Percentiles rank a stretch among this genome's conserved stretches.
phyloP scores from a whole-genome alignment of 345 rosid species.

The Aquilaria yunnanensis region DNA sequence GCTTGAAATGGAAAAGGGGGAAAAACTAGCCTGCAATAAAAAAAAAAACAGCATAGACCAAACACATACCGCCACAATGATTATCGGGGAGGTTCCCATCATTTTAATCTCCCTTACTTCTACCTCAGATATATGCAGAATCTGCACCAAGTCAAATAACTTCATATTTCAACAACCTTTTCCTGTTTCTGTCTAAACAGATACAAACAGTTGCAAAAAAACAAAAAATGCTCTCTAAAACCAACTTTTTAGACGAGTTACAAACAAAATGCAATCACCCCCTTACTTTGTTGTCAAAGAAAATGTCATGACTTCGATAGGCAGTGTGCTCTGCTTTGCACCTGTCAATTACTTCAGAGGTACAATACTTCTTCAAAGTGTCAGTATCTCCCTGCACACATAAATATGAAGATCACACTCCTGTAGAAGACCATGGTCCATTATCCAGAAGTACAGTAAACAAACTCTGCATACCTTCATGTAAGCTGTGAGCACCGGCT shows the following conservation, averaged over 20 bases:
- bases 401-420: not conserved
- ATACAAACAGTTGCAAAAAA: too few relatives aligned
- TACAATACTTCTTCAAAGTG: conserved; percentile 74
- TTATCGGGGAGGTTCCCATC: conserved; percentile 84
- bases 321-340: conserved; percentile 75
- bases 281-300: conserved; percentile 80
- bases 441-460: not conserved
- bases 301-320: conserved; percentile 52
- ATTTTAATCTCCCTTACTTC: conserved; percentile 84
- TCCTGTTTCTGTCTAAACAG: too few relatives aligned
- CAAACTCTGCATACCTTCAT: conserved; percentile 39
- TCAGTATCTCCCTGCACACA: conserved; percentile 60
- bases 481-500: conserved; percentile 79
- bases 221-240: not conserved
- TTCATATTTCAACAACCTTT: not conserved
- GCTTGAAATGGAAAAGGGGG: not conserved
- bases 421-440: not conserved
- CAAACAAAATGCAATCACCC: not conserved
- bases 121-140: conserved; percentile 84
- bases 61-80: conserved; percentile 58
- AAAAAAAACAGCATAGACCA: not conserved
- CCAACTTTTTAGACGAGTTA: not conserved
- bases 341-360: conserved; percentile 68
- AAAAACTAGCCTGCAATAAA: conserved; percentile 4
- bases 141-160: conserved; percentile 32